Evolutionary conservation across 2,329 filamentous ascomycete species (phyloP), one percentile per base, ranked within the genome.

Genomic region (Didymella pinodella): DNA sequence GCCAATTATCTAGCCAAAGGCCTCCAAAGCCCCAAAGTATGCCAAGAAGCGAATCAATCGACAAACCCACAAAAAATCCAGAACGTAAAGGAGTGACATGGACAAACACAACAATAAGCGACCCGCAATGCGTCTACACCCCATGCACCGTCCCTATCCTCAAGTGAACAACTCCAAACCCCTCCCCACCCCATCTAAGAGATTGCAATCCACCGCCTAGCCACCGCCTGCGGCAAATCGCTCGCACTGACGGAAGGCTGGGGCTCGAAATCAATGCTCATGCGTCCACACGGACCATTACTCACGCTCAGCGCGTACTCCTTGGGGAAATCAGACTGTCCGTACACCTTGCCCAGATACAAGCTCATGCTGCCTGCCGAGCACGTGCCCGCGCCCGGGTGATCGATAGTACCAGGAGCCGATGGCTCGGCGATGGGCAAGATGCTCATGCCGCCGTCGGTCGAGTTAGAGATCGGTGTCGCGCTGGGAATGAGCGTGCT

Each of bases 231-330:
- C 11, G 10, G 18, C 16, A 54, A 20, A 18, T 56, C 49, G 8
- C 26, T 31, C 7, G 16, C 16, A 1, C 18, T 29, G 5, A 48
- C 40, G 0, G 46, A 31, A 8, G 29, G 18, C 10, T 25, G 44
- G 43, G 43, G 48, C 31, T 58, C 50, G 47, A 57, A 50, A 38
- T 47, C 38, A 34, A 58, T n/a, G 4, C 57, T 61, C 34, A 70
- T 49, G 3, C 65, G 44, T 7, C 68, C 69, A 62, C 69, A 71
- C 5, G 65, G 69, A 12, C 69, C 68, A 34, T 74, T 71, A 22
- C 54, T 61, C 48, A 71, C 65, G 18, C 18, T 41, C 25, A 68
- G 28, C 34, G 67, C 68, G 16, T 61, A 51, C n/a, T 63, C 49
- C 2, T 41, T 28, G 0, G 61, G 61, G 61, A 70, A 68, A 7